phyloP scores from a whole-genome alignment of 31 red algal species.

The Porphyra umbilicalis region DNA sequence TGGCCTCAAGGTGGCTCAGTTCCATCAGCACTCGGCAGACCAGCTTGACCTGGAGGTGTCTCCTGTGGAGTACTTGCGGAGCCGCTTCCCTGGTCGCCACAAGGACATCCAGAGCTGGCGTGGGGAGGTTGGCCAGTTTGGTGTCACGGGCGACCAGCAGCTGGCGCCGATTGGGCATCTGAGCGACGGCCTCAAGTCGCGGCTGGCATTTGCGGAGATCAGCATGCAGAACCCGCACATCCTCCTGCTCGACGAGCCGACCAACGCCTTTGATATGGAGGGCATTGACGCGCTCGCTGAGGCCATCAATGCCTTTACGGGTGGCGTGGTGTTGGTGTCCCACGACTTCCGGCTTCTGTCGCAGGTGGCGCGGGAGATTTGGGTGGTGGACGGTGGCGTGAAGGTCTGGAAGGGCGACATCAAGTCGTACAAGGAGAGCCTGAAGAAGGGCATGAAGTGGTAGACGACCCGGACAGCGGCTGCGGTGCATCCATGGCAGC shows the following conservation, averaged over 20 bases:
- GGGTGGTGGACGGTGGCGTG: conserved; percentile 81
- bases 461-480: neutral
- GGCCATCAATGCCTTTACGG: conserved; percentile 87
- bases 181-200: conserved; percentile 89
- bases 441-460: conserved; percentile 73
- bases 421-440: conserved; percentile 70
- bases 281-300: conserved; percentile 93
- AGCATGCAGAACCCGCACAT: conserved; percentile 86
- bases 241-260: conserved; percentile 93
- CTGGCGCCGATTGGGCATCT: conserved; percentile 71
- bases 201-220: conserved; percentile 96
- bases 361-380: conserved; percentile 93
- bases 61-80: conserved; percentile 67
- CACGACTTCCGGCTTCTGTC: conserved; percentile 93
- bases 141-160: conserved; percentile 72
- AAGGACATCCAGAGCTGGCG: conserved; percentile 69
- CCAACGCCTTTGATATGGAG: conserved; percentile 76
- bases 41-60: conserved; percentile 56
- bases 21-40: conserved; percentile 90
- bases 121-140: conserved; percentile 78
- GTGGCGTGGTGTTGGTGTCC: conserved; percentile 93
- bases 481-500: neutral
- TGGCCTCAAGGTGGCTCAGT: conserved; percentile 78
- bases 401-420: conserved; percentile 70
- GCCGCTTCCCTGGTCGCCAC: conserved; percentile 56